Conservation (phyloP, 1,284 basidiomycete genomes). For the Sanghuangporus weigelae region DNA sequence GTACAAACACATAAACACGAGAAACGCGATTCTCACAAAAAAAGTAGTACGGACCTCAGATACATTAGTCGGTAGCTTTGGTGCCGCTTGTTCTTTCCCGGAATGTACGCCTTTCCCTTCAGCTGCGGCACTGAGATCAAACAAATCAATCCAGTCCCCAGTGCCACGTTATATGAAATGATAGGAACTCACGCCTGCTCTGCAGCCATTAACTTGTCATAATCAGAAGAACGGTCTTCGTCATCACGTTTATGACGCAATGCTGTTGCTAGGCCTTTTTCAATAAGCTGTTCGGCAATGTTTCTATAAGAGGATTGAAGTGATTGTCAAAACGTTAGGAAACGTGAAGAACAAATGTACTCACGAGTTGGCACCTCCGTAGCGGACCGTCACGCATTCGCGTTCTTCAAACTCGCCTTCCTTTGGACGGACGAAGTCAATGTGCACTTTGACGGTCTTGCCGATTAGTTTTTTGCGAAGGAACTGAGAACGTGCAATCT, state of each 20-base stretch:
- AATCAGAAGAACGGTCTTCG: constrained; percentile 91
- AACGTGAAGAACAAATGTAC: constrained; percentile 22
- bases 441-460: constrained; percentile 76
- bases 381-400: constrained; percentile 85
- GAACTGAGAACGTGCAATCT: constrained; percentile 45
- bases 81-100: constrained; percentile 78
- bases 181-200: constrained; percentile 83
- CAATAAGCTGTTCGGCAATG: constrained; percentile 87
- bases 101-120: constrained; percentile 90
- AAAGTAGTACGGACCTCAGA: constrained; percentile 61
- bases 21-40: neutral
- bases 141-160: constrained; percentile 3
- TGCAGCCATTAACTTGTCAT: constrained; percentile 92
- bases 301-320: constrained; percentile 48
- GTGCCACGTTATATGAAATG: constrained; percentile 30
- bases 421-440: constrained; percentile 88
- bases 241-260: constrained; percentile 93
- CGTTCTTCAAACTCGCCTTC: constrained; percentile 93
- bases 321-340: neutral
- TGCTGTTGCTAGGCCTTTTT: constrained; percentile 87
- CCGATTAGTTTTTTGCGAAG: constrained; percentile 88
- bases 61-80: constrained; percentile 75
- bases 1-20: constrained; percentile 4
- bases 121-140: constrained; percentile 55
- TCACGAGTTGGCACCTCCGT: constrained; percentile 72